Conservation (phyloP, 768 basidiomycete genomes). For the Multifurca ochricompacta region DNA sequence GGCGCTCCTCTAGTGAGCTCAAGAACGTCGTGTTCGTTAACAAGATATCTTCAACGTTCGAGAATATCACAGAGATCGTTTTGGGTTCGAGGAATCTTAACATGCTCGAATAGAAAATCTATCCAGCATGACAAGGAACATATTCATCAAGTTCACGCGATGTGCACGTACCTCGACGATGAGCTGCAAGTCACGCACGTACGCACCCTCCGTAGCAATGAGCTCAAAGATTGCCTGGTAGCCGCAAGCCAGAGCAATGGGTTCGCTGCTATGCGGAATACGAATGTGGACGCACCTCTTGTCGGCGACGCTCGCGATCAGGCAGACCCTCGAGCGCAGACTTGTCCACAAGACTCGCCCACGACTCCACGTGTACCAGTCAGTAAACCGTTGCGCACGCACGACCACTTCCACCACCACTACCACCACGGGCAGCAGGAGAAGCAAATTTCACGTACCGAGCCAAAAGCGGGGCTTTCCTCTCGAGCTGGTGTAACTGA, state of each 20-base stretch:
- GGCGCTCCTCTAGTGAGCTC: conserved; percentile 84
- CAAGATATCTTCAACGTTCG: conserved; percentile 89
- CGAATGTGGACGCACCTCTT: conserved; percentile 51
- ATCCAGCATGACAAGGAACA: neutral
- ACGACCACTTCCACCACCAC: neutral
- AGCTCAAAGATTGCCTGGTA: conserved; percentile 94
- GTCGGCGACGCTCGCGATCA: conserved; percentile 68
- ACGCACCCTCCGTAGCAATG: conserved; percentile 82
- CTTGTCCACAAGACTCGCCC: conserved; percentile 88
- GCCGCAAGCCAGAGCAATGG: neutral
- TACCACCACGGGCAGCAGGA: neutral
- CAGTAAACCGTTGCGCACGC: too few relatives aligned
- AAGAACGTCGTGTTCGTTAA: conserved; percentile 83
- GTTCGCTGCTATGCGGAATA: too few relatives aligned
- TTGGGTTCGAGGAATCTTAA: conserved; percentile 64
- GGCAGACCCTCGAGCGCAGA: conserved; percentile 78
- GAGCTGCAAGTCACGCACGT: conserved; percentile 86
- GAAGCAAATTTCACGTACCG: conserved; percentile 47
- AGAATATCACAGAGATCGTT: conserved; percentile 77
- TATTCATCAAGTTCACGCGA: neutral
- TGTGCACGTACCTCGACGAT: conserved; percentile 66
- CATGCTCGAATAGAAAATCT: conserved; percentile 85
- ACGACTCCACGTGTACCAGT: conserved; percentile 45
- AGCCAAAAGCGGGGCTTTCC: conserved; percentile 59
- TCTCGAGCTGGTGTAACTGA: conserved; percentile 31